A percentile compares a stretch with the other conserved stretches of the same genome.
Evolutionary conservation across 148 eudicot species (phyloP).

Genomic region (Rhododendron vialii): DNA sequence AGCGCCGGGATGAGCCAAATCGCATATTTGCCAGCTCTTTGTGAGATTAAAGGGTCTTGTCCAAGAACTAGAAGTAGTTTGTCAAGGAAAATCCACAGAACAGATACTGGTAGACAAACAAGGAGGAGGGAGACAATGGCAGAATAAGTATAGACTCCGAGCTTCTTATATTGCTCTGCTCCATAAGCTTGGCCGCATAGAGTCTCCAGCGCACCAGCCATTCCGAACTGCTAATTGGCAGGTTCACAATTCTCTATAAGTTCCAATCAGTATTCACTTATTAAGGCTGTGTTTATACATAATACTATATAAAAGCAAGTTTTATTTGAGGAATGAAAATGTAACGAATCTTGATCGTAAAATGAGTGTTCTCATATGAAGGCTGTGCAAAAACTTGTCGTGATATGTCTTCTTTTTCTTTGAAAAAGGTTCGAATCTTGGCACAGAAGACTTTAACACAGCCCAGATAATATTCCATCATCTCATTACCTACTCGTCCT

Average conservation of each 20-base stretch:
- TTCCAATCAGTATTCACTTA: not conserved
- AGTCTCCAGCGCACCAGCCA: constrained; percentile 43
- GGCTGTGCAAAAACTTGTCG: not conserved
- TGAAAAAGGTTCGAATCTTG: not conserved
- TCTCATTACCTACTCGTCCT: not conserved
- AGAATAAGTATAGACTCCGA: constrained; percentile 20
- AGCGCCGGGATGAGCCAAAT: constrained; percentile 29
- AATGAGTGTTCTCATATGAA: not conserved
- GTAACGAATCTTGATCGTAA: too few species aligned
- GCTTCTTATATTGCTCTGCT: constrained; percentile 33
- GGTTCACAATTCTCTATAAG: not conserved
- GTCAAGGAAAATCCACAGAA: constrained; percentile 39
- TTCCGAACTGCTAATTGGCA: constrained; percentile 22
- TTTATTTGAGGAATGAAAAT: not conserved
- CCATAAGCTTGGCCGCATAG: constrained; percentile 53
- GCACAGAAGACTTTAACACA: not conserved
- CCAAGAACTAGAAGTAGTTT: constrained; percentile 20
- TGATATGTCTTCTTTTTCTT: too few species aligned
- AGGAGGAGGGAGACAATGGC: constrained; percentile 7
- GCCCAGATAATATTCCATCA: not conserved
- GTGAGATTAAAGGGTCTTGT: constrained; percentile 34
- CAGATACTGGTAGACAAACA: constrained; percentile 27
- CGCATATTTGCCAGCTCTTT: constrained; percentile 23
- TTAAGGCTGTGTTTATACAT: not conserved
- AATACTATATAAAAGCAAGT: not conserved